phyloP scores from a whole-genome alignment of 768 basidiomycete genomes.

The Suillus paluster region DNA sequence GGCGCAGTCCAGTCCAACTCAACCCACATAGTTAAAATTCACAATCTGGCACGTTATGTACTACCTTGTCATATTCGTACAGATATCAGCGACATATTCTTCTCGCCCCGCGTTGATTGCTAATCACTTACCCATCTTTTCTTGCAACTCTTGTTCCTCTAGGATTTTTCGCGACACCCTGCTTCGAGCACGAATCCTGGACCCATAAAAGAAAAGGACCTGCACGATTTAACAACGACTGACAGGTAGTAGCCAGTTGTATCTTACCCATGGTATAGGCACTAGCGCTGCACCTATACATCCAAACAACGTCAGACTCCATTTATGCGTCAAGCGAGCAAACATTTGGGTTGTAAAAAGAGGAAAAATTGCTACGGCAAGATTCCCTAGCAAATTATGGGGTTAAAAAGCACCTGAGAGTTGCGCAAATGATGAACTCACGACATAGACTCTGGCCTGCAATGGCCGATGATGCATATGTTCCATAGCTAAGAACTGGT shows the following conservation, averaged over 20 bases:
- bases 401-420: background rate
- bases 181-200: constrained; percentile 25
- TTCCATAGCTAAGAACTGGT: constrained; percentile 44
- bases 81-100: too few species aligned
- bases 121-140: background rate
- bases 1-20: background rate
- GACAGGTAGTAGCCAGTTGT: constrained; percentile 5
- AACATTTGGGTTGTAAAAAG: constrained; percentile 65
- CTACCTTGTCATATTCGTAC: too few species aligned
- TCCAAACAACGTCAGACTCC: constrained; percentile 58
- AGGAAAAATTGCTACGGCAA: constrained; percentile 53
- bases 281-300: constrained; percentile 51
- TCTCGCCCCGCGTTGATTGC: background rate
- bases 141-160: constrained; percentile 7
- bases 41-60: background rate
- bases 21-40: background rate
- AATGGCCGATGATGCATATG: constrained; percentile 63
- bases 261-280: constrained; percentile 57
- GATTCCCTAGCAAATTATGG: constrained; percentile 39
- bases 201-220: constrained; percentile 27
- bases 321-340: constrained; percentile 50
- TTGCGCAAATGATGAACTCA: constrained; percentile 23
- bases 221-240: background rate
- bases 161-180: constrained; percentile 18
- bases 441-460: constrained; percentile 62